Evolutionary conservation across 345 rosid species (phyloP).

Genomic region (Linum trigynum): DNA sequence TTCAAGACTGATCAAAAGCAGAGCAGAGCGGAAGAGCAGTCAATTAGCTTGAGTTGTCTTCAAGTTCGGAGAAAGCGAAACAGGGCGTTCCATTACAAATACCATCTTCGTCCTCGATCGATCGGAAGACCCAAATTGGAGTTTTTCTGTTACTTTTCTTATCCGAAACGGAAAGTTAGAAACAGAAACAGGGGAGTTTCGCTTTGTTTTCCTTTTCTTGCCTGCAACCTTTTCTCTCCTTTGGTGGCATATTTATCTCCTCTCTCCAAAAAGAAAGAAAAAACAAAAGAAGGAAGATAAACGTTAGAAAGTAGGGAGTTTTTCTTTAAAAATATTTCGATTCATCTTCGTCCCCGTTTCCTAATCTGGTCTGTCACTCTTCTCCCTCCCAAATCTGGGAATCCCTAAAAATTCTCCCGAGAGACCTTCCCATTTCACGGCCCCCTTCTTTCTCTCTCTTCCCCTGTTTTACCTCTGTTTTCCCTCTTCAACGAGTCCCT

Average conservation of each 20-base stretch:
- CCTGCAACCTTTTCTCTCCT: background rate
- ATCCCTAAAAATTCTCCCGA: constrained; percentile 39
- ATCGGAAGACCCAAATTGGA: too few species aligned
- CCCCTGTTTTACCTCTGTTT: constrained; percentile 3
- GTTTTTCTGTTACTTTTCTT: too few species aligned
- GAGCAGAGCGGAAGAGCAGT: constrained; percentile 8
- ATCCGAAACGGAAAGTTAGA: background rate
- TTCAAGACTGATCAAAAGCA: constrained; percentile 27
- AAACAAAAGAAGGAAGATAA: background rate
- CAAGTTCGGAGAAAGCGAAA: constrained; percentile 16
- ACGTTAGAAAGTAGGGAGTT: background rate
- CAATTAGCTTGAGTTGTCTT: constrained; percentile 30
- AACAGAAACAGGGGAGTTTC: constrained; percentile 2
- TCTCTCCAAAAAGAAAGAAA: background rate
- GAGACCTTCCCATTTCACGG: background rate
- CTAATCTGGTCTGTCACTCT: too few species aligned
- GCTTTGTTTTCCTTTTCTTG: constrained; percentile 6
- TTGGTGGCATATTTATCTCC: too few species aligned
- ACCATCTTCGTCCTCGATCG: background rate
- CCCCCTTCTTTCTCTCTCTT: background rate
- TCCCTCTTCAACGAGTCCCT: background rate
- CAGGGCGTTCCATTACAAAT: background rate
- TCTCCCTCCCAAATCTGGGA: constrained; percentile 22
- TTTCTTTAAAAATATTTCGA: constrained; percentile 8
- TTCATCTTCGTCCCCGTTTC: background rate